Conservation (phyloP, 768 basidiomycete genomes). For the Xerocomus spinulosus region DNA sequence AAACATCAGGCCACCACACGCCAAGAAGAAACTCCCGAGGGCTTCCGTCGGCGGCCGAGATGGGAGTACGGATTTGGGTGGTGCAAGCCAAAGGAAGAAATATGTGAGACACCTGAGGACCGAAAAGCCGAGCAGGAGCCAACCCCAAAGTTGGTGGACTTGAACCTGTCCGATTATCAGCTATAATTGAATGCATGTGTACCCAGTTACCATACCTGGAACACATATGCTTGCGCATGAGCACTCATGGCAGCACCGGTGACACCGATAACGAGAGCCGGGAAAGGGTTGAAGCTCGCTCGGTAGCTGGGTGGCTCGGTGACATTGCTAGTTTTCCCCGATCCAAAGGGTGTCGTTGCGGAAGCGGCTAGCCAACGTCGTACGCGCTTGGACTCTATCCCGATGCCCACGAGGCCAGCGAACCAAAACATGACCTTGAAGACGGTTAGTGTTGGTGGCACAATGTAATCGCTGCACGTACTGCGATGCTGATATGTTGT, state of each 20-base stretch:
- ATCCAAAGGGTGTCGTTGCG: conserved; percentile 36
- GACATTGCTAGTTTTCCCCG: conserved; percentile 30
- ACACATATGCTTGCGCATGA: conserved; percentile 86
- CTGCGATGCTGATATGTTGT: conserved; percentile 93
- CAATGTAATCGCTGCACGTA: conserved; percentile 31
- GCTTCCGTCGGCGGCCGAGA: conserved; percentile 93
- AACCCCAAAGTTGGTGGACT: conserved; percentile 90
- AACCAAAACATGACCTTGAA: conserved; percentile 88
- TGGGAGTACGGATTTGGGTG: conserved; percentile 79
- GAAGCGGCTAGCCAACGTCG: conserved; percentile 70
- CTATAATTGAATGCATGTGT: neutral
- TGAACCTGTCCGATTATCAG: conserved; percentile 52
- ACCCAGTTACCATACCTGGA: conserved; percentile 53
- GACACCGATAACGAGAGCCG: conserved; percentile 88
- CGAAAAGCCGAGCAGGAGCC: conserved; percentile 73
- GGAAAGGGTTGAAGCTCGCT: conserved; percentile 86
- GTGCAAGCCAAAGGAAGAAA: conserved; percentile 88
- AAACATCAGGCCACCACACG: conserved; percentile 86
- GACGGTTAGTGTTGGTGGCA: neutral
- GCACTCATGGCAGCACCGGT: conserved; percentile 93
- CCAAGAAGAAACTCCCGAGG: conserved; percentile 79
- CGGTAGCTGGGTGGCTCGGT: conserved; percentile 69
- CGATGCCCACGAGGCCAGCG: conserved; percentile 84
- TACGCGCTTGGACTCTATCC: conserved; percentile 73
- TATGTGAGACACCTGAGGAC: conserved; percentile 85